Base-by-base conservation (phyloP, 2,329 filamentous ascomycete species). In the Xylariaceae sp. region DNA sequence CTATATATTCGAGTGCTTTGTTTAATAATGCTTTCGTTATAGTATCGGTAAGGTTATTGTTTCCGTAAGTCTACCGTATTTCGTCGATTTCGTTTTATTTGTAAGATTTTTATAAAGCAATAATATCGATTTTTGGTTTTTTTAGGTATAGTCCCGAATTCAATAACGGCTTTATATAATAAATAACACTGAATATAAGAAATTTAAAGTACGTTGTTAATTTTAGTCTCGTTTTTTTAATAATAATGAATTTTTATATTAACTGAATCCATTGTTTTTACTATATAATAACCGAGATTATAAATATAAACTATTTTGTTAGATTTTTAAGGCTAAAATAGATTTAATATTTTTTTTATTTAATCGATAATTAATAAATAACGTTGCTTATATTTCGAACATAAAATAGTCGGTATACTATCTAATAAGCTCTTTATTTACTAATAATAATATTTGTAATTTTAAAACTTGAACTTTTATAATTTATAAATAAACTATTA, bases 11-110 rank as follows among this genome's bases (percentile, higher is more conserved):
- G 6, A 42, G 12, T 9, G 40, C 40, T 27, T 42, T 19, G 30
- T 42, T 42, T 42, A 42, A 30, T 19, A 19, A 19, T 19, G 11
- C 10, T 44, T 44, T 44, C 10, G 17, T 44, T 44, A 44, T 44
- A 33, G n/a, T n/a, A n/a, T n/a, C n/a, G n/a, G n/a, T n/a, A n/a
- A n/a, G n/a, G n/a, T n/a, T n/a, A n/a, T n/a, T 30, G 10, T 44
- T n/a, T 10, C 27, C 35, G 35, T 44, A 33, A n/a, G 35, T 44
- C 27, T 44, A 44, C 17, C 35, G n/a, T 9, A 44, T 44, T 32
- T 44, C 35, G 35, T 44, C 12, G 11, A 44, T 44, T 44, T 44
- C 18, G 32, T 33, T 31, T 11, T 35, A 10, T 44, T 44, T 44
- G 35, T 44, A 44, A 6, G 15, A 33, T 35, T 44, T n/a, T 33